Percentiles rank a stretch among this genome's conserved stretches.
Evolutionary conservation across 352 stramenopile genomes (phyloP).

Genomic region (Phytophthora rubi): DNA sequence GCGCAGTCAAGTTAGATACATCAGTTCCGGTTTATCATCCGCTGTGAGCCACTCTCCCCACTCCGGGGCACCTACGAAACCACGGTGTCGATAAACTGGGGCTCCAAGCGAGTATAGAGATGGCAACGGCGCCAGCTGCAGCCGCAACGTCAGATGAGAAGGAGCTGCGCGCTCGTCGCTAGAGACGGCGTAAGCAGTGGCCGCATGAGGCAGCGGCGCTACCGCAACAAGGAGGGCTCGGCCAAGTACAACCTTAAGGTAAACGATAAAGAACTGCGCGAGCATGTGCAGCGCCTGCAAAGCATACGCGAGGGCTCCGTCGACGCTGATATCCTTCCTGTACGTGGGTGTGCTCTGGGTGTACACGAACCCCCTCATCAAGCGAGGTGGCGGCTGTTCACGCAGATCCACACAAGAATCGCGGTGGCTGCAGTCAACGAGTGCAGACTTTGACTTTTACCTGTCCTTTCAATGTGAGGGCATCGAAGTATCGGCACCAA

Average conservation of each 20-base stretch:
- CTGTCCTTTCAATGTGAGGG: no score
- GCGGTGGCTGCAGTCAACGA: conserved; percentile 22
- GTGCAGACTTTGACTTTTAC: no score
- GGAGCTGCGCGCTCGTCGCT: conserved; percentile 23
- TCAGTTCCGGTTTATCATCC: no score
- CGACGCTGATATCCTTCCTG: no score
- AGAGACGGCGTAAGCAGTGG: conserved; percentile 59
- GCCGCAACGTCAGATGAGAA: conserved; percentile 10
- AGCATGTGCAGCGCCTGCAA: conserved; percentile 61
- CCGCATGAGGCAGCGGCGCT: conserved; percentile 71
- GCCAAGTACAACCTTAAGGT: conserved; percentile 70
- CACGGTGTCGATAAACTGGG: no score
- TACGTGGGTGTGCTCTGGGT: no score
- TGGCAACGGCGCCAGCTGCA: no score
- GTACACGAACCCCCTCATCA: conserved; percentile 35
- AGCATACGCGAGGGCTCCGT: conserved; percentile 45
- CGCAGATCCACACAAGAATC: conserved; percentile 56
- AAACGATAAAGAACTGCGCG: conserved; percentile 60
- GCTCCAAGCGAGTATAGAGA: no score
- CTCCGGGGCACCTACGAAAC: no score
- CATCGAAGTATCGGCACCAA: no score
- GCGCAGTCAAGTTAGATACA: no score
- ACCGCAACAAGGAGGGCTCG: conserved; percentile 73
- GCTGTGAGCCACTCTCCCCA: no score
- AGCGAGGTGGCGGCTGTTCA: conserved; percentile 61